A percentile compares a stretch with the other conserved stretches of the same genome.
Evolutionary conservation across 108 stramenopile species (phyloP).

Genomic region (Fragilariopsis cylindrus): DNA sequence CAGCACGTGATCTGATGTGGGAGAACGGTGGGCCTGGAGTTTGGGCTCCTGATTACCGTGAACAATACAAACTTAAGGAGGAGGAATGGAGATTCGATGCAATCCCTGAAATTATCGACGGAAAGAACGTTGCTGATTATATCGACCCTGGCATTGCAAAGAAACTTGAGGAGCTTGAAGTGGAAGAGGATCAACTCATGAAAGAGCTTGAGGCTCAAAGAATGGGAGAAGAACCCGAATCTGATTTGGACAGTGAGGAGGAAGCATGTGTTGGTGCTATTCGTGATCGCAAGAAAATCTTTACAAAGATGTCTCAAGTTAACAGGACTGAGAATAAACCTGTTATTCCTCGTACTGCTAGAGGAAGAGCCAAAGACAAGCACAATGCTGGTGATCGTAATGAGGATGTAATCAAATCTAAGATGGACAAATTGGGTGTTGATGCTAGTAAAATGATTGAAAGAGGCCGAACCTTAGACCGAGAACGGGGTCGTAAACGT

Average conservation of each 20-base stretch:
- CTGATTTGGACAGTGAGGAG: conserved; percentile 79
- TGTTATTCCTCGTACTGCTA: conserved; percentile 63
- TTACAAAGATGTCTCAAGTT: conserved; percentile 53
- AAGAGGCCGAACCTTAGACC: conserved; percentile 63
- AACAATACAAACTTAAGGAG: conserved; percentile 90
- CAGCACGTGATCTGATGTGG: conserved; percentile 96
- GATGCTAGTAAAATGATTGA: conserved; percentile 72
- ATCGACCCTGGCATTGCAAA: conserved; percentile 92
- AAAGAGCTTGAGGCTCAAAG: conserved; percentile 79
- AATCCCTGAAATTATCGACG: conserved; percentile 97
- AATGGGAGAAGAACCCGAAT: conserved; percentile 84
- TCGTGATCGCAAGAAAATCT: conserved; percentile 70
- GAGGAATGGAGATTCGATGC: conserved; percentile 94
- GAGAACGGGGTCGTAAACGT: conserved; percentile 63
- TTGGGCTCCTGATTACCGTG: conserved; percentile 95
- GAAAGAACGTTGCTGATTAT: conserved; percentile 98
- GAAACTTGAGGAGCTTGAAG: conserved; percentile 84
- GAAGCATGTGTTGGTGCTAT: conserved; percentile 81
- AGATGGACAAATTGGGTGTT: conserved; percentile 70
- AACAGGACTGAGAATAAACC: conserved; percentile 68
- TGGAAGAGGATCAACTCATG: conserved; percentile 86
- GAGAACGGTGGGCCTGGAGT: conserved; percentile 97
- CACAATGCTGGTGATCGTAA: conserved; percentile 66
- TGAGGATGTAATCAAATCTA: conserved; percentile 58
- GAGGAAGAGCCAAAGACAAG: conserved; percentile 71